Base-by-base conservation (phyloP, 805 yeast genomes). In the Hanseniaspora vineae region DNA sequence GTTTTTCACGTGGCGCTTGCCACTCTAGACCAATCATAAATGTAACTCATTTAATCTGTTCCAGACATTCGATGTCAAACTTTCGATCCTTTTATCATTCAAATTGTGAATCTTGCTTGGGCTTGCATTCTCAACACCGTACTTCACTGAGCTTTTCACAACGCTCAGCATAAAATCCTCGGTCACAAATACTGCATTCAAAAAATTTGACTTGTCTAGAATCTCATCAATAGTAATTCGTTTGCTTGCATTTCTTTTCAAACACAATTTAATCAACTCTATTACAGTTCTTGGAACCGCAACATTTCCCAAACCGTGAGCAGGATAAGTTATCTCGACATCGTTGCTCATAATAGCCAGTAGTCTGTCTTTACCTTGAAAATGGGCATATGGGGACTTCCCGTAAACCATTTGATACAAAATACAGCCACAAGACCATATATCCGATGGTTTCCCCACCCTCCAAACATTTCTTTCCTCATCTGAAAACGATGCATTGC, bases 341-440 rank as follows among this genome's bases (percentile, higher is more conserved):
- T 81, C 81, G 0, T 95, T 92, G 59, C 86, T 84, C 75, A 84
- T 84, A 37, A 87, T 90, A 1, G 96, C 96, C 59, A 81, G 68
- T 37, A 87, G 69, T 50, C 95, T 68, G 57, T 84, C 85, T 49
- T 82, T 77, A 1, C 94, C 92, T 45, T 79, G 76, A 55, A 76
- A 85, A 3, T 72, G 70, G 0, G 87, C 94, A 67, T 86, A 89
- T 1, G 98, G 98, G 1, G 97, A 90, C 51, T 75, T 74, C 0
- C 96, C 96, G 57, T 92, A 94, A 9, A 89, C 76, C 95, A 92
- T 87, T 62, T 92, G 97, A 64, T 88, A 90, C 1, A 92, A 70
- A 2, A 92, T 90, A 62, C 97, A 88, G 0, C 98, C 98, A 65
- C 96, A 84, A 18, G 97, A 88, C 98, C 98, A 92, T 14, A 92